Evolutionary conservation across 2,329 filamentous ascomycete species (phyloP).

Genomic region (Fusarium sacchari): DNA sequence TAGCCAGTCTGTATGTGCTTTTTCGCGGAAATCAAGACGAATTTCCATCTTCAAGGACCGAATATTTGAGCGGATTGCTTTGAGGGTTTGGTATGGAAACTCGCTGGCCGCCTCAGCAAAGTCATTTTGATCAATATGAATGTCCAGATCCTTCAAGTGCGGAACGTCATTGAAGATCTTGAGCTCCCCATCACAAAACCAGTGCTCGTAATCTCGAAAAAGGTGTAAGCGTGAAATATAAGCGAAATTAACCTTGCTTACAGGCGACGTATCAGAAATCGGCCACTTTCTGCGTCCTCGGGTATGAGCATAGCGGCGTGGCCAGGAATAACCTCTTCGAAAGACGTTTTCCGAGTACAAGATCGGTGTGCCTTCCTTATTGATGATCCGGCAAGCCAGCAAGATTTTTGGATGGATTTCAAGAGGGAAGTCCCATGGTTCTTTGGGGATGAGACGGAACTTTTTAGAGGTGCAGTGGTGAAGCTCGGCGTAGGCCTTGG

Average conservation of each 20-base stretch:
- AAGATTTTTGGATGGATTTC: neutral
- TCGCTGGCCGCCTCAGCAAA: neutral
- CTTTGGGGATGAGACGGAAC: slow-evolving; percentile 5
- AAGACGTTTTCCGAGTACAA: slow-evolving; percentile 21
- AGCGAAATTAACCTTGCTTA: neutral
- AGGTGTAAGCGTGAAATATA: neutral
- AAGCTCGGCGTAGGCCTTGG: neutral
- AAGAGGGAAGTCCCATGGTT: neutral
- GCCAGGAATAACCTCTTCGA: slow-evolving; percentile 1
- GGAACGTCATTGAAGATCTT: slow-evolving; percentile 12
- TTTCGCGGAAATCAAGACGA: neutral
- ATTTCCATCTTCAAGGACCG: neutral
- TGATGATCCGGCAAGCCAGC: neutral
- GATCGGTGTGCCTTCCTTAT: slow-evolving; percentile 13
- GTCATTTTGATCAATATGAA: slow-evolving; percentile 7
- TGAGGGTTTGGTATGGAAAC: neutral
- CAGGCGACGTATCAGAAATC: neutral
- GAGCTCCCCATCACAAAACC: neutral
- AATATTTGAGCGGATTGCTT: neutral
- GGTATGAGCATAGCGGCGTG: neutral
- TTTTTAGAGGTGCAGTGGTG: neutral
- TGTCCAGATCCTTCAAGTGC: slow-evolving; percentile 1
- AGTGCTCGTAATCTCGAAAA: neutral
- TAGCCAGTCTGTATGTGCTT: slow-evolving; percentile 1
- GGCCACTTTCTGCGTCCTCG: neutral